Percentiles rank a stretch among this genome's conserved stretches.
phyloP scores from a whole-genome alignment of 176 grass and related monocot species.

The Aegilops bicornis region DNA sequence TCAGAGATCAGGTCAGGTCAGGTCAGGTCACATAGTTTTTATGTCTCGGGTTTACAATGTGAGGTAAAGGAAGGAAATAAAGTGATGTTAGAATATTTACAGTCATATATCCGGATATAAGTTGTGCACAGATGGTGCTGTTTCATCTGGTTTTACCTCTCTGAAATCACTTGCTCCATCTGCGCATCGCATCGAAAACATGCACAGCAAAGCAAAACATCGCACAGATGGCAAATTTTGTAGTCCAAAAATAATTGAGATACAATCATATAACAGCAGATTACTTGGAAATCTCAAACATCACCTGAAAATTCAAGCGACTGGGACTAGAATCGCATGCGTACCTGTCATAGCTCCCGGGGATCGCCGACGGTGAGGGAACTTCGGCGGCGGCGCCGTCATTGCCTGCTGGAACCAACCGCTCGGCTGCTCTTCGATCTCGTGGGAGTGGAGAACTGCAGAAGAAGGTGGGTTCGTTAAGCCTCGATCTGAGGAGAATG shows the following conservation, averaged over 20 bases:
- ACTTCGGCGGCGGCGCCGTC: neutral
- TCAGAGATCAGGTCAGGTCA: conserved; percentile 8
- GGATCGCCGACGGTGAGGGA: neutral
- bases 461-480: neutral
- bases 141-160: neutral
- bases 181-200: neutral
- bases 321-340: too few species aligned
- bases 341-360: neutral
- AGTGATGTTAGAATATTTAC: conserved; percentile 43
- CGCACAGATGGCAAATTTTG: neutral
- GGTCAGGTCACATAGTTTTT: conserved; percentile 38
- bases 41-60: conserved; percentile 45
- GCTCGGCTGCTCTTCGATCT: neutral
- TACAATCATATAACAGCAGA: neutral
- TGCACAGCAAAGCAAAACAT: neutral
- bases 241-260: neutral
- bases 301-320: neutral
- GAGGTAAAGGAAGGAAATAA: conserved; percentile 66
- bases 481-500: too few species aligned
- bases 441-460: neutral
- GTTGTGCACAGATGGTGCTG: neutral
- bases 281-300: neutral
- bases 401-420: neutral
- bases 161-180: neutral
- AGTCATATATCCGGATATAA: conserved; percentile 16